Evolutionary conservation across 176 grass and related monocot genomes (phyloP).

Genomic region (Oryza glaberrima): DNA sequence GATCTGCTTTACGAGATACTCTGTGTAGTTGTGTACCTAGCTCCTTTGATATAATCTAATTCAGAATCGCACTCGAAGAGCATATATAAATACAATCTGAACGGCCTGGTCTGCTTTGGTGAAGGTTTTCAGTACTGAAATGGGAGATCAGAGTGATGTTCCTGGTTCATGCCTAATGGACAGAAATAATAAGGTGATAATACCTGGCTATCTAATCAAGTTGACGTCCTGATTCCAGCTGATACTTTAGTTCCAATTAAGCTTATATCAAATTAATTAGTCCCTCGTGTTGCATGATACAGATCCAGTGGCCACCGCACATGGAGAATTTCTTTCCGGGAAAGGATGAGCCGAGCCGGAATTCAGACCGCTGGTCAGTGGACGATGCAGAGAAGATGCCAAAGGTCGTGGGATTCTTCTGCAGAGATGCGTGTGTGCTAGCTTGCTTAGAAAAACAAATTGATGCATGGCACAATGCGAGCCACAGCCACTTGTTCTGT

Average conservation of each 20-base stretch:
- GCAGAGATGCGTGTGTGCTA: background rate
- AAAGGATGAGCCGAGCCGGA: background rate
- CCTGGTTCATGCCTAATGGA: background rate
- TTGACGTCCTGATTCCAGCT: background rate
- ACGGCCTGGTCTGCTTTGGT: background rate
- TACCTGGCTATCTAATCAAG: slow-evolving; percentile 5
- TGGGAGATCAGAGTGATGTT: background rate
- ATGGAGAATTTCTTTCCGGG: background rate
- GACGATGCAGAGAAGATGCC: background rate
- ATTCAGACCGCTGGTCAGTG: slow-evolving; percentile 3
- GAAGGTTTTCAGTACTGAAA: background rate
- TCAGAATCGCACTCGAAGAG: background rate
- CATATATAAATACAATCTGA: background rate
- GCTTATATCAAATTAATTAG: background rate
- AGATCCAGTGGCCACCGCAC: background rate
- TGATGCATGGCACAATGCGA: background rate
- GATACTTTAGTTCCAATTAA: background rate
- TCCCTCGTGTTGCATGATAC: slow-evolving; percentile 27
- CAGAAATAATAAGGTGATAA: background rate
- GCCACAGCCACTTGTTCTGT: background rate
- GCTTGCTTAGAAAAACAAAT: background rate
- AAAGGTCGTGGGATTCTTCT: slow-evolving; percentile 1
- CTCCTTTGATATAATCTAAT: background rate
- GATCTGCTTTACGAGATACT: background rate
- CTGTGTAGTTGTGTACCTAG: background rate